Base-by-base conservation (phyloP, 257 asterid species). In the Apocynum venetum region DNA sequence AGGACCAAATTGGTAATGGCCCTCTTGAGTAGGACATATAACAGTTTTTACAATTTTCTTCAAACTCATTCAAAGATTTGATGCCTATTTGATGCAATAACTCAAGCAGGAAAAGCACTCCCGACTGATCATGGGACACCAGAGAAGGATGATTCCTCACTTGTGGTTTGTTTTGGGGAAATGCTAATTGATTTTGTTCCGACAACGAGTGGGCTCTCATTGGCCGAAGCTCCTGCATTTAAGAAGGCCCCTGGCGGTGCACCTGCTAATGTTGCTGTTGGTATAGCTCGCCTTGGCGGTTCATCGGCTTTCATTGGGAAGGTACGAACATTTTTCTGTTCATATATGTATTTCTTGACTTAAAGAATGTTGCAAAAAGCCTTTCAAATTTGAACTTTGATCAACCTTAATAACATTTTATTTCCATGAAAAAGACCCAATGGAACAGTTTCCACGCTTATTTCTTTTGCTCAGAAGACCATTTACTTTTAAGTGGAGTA, bases 251-350 rank as follows among this genome's bases (percentile, higher is more conserved):
- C 97, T 9, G 99, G 99, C 51, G 99, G 99, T 71, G 99, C 98
- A n/a, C 98, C 99, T 44, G 99, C 99, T 70, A 96, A 96, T 86
- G 99, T 96, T 76, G 99, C 98, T 7, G 99, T 96, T 10, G 99
- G 99, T 71, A 96, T 96, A 76, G 89, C 99, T 76, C 98, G 99
- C 67, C 97, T 96, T 55, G 97, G 98, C 65, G 97, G 99, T 74
- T 73, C 94, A 52, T 89, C 99, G 6, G 99, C 99, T 80, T 96
- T 96, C 86, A 88, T 96, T 43, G 99, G 99, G 81, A 96, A 96
- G 96, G 98, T 93, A 88, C 53, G 20, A 46, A 35, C 49, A 65
- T 20, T 6, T 35, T 53, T 67, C 12, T 70, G 25, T 49, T 60
- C 69, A 11, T 20, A 35, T 31, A 20, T 47, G 52, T n/a, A 8